Evolutionary conservation across 805 yeast genomes (phyloP).

Genomic region (Kurtzmaniella fragi): DNA sequence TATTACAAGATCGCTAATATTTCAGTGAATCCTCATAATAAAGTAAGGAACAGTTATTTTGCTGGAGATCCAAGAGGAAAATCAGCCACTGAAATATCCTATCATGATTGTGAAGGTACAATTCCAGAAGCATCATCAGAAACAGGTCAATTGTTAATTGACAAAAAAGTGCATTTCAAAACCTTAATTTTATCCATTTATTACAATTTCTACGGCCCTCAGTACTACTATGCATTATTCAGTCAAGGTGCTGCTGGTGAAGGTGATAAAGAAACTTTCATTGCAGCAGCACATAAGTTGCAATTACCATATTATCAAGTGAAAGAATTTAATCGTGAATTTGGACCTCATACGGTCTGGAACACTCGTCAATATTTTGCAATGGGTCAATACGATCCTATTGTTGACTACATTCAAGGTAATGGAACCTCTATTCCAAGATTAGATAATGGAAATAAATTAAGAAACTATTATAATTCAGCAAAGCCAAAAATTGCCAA

Average conservation of each 20-base stretch:
- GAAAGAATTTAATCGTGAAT: slow-evolving; percentile 30
- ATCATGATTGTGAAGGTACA: slow-evolving; percentile 25
- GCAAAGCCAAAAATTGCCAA: slow-evolving; percentile 16
- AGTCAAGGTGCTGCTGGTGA: slow-evolving; percentile 40
- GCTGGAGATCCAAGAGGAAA: slow-evolving; percentile 21
- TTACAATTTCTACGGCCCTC: slow-evolving; percentile 34
- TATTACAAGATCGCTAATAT: slow-evolving; percentile 31
- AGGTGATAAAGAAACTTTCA: slow-evolving; percentile 40
- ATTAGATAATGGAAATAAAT: background rate
- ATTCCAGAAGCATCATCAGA: slow-evolving; percentile 36
- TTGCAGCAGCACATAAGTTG: slow-evolving; percentile 37
- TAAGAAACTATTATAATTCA: slow-evolving; percentile 7
- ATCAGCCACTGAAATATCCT: slow-evolving; percentile 8
- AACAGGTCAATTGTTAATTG: slow-evolving; percentile 35
- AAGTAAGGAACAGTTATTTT: slow-evolving; percentile 23
- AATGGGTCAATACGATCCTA: slow-evolving; percentile 37
- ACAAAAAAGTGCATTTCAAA: slow-evolving; percentile 25
- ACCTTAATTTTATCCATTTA: slow-evolving; percentile 31
- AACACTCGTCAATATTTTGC: slow-evolving; percentile 25
- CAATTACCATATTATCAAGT: slow-evolving; percentile 34
- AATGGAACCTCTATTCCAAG: background rate
- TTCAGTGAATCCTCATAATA: slow-evolving; percentile 13
- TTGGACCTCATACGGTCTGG: slow-evolving; percentile 24
- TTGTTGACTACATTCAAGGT: slow-evolving; percentile 22
- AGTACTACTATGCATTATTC: slow-evolving; percentile 31